Base-by-base conservation (phyloP, 1,284 basidiomycete genomes). In the Ceratobasidium papillatum region DNA sequence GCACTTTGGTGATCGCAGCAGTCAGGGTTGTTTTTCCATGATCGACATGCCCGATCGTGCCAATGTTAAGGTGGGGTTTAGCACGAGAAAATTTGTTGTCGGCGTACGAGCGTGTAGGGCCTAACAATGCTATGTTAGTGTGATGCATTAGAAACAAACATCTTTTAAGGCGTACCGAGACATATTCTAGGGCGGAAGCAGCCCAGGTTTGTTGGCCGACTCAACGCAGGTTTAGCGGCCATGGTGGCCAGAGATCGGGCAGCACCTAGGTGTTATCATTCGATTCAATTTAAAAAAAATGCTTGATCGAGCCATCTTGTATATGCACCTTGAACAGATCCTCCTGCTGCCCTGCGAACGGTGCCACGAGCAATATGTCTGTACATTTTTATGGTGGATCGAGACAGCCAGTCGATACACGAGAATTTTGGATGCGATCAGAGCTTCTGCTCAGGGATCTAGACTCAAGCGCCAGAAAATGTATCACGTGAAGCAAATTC, bases 11-110 rank as follows among this genome's bases (percentile, higher is more conserved):
- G 83, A 99, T 99, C 77, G 98, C 96, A 66, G 98, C 98, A 11
- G 98, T 99, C 78, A 99, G 86, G 0, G 98, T 99, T 14, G 98
- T 99, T 87, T 94, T 96, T 78, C 95, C 94, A 82, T 96, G 94
- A 83, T 96, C 95, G 82, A 97, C 95, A 81, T 96, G 95, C 79
- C 80, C 94, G 80, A 97, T 96, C 75, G 95, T 97, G 79, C 95
- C 95, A 81, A 97, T 95, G 86, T 97, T 98, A 93, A 98, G 94
- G 83, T 98, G 96, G 45, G 96, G 95, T 85, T 98, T 98, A 65
- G 86, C 84, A 77, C 96, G 92, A 77, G 90, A 88, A 85, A 91
- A 98, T 83, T 90, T 91, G 78, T 87, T 86, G 79, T 97, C 95
- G 69, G 92, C 92, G 83, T 94, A 94, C 41, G 89, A 87, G 80